Evolutionary conservation across 345 rosid species (phyloP).

Genomic region (Bruguiera sexangula): DNA sequence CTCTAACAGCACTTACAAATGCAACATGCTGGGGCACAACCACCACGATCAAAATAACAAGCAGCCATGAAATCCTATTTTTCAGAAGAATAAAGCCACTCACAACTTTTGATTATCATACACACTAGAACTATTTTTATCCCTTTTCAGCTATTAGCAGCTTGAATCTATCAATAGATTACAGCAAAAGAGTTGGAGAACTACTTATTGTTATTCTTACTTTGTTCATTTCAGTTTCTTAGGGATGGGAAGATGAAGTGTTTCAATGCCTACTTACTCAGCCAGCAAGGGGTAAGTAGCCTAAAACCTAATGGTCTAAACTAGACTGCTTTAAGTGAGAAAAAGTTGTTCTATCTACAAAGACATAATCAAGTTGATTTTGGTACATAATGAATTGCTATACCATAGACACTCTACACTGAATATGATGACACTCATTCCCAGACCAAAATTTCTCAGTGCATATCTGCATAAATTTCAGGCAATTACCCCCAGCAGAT

Average conservation of each 20-base stretch:
- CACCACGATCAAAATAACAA: not conserved
- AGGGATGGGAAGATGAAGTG: too few relatives aligned
- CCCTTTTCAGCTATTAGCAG: not conserved
- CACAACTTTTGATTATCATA: not conserved
- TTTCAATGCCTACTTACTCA: too few relatives aligned
- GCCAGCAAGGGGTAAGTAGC: too few relatives aligned
- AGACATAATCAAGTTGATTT: not conserved
- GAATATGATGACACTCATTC: not conserved
- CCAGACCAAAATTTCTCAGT: not conserved
- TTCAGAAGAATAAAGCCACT: not conserved
- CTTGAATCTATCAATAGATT: too few relatives aligned
- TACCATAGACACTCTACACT: not conserved
- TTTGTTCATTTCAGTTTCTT: too few relatives aligned
- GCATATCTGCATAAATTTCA: conserved; percentile 9
- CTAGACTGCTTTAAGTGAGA: not conserved
- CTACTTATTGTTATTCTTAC: too few relatives aligned
- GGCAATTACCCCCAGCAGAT: conserved; percentile 72
- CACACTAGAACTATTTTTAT: not conserved
- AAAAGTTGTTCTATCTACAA: not conserved
- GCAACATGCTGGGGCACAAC: not conserved
- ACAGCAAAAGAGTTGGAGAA: too few relatives aligned
- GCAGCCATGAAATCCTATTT: not conserved
- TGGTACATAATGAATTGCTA: not conserved
- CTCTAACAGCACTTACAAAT: not conserved
- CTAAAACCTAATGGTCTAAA: too few relatives aligned